Conservation (phyloP, 805 yeast species). For the Lipomyces yamanashiensis region DNA sequence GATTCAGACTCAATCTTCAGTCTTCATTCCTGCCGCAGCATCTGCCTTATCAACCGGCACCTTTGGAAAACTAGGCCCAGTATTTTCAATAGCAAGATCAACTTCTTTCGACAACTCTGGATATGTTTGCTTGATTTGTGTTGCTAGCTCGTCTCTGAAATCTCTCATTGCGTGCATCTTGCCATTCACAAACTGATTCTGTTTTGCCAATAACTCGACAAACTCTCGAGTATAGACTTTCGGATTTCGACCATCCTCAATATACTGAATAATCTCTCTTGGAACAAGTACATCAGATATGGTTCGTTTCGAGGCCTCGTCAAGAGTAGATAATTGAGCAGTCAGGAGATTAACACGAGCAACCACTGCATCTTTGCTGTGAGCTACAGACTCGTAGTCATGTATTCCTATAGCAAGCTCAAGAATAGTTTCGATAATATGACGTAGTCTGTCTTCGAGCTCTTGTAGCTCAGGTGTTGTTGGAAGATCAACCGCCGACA, state of each 20-base stretch:
- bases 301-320: conserved; percentile 14
- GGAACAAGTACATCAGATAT: conserved; percentile 52
- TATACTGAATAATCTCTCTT: conserved; percentile 83
- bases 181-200: conserved; percentile 86
- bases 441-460: conserved; percentile 50
- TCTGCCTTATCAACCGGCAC: neutral
- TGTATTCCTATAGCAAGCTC: conserved; percentile 91
- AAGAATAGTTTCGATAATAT: conserved; percentile 75
- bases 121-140: conserved; percentile 72
- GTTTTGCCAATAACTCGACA: conserved; percentile 87
- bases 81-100: conserved; percentile 25
- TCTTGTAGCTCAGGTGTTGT: conserved; percentile 29
- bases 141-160: conserved; percentile 68
- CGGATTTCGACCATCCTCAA: conserved; percentile 96
- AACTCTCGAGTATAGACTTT: conserved; percentile 97
- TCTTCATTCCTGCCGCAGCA: neutral
- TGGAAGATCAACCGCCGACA: conserved; percentile 17
- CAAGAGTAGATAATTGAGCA: conserved; percentile 25
- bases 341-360: conserved; percentile 39
- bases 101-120: conserved; percentile 72
- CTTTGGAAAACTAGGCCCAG: conserved; percentile 22
- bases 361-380: conserved; percentile 65
- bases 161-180: conserved; percentile 65
- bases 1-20: neutral
- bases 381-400: conserved; percentile 88